Conservation (phyloP, 495 filamentous ascomycete species). For the Cryomyces minteri region DNA sequence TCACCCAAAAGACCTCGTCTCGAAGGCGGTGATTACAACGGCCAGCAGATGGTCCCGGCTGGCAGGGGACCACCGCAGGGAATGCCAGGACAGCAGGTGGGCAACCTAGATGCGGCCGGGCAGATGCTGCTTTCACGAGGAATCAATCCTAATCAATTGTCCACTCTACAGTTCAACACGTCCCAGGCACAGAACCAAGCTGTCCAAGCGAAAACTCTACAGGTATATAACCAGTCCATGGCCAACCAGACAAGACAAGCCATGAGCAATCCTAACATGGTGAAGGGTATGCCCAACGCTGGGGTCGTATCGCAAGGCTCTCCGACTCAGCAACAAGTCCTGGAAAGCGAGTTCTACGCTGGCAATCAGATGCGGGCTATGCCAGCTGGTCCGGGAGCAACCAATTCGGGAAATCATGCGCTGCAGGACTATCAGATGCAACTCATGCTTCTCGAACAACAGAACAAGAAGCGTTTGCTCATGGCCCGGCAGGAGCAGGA, state of each 20-base stretch:
- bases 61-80: conserved; percentile 55
- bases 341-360: conserved; percentile 44
- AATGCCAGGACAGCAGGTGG: conserved; percentile 37
- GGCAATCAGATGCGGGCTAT: conserved; percentile 24
- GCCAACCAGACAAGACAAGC: conserved; percentile 55
- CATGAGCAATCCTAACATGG: conserved; percentile 31
- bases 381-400: conserved; percentile 29
- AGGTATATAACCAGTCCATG: conserved; percentile 71
- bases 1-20: conserved; percentile 89
- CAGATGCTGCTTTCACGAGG: conserved; percentile 59
- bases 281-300: conserved; percentile 44
- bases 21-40: conserved; percentile 53
- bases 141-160: conserved; percentile 55
- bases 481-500: conserved; percentile 97
- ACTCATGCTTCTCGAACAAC: conserved; percentile 93
- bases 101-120: conserved; percentile 37
- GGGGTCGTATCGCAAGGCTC: conserved; percentile 43
- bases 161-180: conserved; percentile 53
- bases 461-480: conserved; percentile 92
- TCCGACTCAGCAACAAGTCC: conserved; percentile 33
- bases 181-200: conserved; percentile 31
- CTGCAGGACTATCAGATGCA: conserved; percentile 99
- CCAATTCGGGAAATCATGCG: conserved; percentile 63
- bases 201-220: conserved; percentile 60
- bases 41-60: conserved; percentile 61